phyloP scores from a whole-genome alignment of 768 basidiomycete species.

The Lactarius evosmus region DNA sequence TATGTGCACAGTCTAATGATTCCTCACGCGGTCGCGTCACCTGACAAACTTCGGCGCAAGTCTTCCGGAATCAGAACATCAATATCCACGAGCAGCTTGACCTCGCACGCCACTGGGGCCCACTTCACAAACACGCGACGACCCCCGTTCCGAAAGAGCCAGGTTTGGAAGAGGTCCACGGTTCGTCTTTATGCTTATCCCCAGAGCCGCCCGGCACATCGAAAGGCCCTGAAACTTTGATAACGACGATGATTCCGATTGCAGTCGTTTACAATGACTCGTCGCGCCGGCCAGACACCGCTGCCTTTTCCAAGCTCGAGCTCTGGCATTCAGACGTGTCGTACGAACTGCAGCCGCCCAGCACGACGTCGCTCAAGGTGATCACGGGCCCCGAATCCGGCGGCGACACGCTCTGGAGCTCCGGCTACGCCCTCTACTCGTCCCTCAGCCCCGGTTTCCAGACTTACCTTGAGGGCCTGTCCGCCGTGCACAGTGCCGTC shows the following conservation, averaged over 20 bases:
- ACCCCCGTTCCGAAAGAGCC: constrained; percentile 68
- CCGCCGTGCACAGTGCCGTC: constrained; percentile 54
- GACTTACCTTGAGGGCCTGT: constrained; percentile 54
- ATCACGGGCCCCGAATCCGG: constrained; percentile 67
- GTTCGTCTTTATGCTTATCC: constrained; percentile 37
- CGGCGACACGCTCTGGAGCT: constrained; percentile 26
- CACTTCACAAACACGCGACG: constrained; percentile 79
- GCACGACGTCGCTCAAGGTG: constrained; percentile 72
- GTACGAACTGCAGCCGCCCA: constrained; percentile 81
- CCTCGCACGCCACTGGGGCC: constrained; percentile 69
- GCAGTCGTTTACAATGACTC: constrained; percentile 73
- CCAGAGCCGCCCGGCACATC: neutral
- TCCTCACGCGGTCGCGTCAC: no score
- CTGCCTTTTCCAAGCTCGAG: constrained; percentile 68
- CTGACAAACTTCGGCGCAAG: constrained; percentile 36
- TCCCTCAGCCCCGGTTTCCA: constrained; percentile 56
- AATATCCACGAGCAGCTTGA: constrained; percentile 66
- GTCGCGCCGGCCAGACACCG: constrained; percentile 56
- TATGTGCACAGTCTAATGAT: no score
- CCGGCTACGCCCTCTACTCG: constrained; percentile 56
- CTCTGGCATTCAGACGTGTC: constrained; percentile 83
- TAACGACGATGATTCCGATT: no score
- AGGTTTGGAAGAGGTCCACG: constrained; percentile 74
- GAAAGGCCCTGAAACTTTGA: constrained; percentile 2
- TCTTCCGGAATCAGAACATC: constrained; percentile 74